A percentile compares a stretch with the other conserved stretches of the same genome.
phyloP scores from a whole-genome alignment of 768 basidiomycete species.

The Lactifluus hygrophoroides region DNA sequence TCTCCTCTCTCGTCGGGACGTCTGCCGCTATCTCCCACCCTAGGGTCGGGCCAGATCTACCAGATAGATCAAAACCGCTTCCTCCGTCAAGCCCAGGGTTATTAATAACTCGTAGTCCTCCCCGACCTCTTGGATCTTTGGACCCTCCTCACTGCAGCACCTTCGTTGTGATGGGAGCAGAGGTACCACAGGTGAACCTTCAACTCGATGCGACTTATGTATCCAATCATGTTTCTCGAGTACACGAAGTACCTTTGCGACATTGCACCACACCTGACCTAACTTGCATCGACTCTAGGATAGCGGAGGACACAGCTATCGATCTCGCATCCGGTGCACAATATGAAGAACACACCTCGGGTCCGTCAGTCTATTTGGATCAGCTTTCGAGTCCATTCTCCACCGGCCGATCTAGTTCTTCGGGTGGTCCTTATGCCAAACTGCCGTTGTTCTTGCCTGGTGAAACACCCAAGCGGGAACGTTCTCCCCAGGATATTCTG shows the following conservation, averaged over 20 bases:
- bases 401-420: neutral
- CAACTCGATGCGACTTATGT: neutral
- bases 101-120: neutral
- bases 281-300: neutral
- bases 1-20: neutral
- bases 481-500: neutral
- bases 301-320: neutral
- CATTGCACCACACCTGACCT: neutral
- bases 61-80: neutral
- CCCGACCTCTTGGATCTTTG: neutral
- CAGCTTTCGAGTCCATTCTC: neutral
- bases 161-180: neutral
- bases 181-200: neutral
- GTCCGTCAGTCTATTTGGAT: neutral
- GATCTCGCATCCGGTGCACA: neutral
- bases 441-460: conserved; percentile 7
- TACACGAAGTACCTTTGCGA: neutral
- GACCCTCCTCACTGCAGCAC: neutral
- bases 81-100: neutral
- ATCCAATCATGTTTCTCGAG: neutral
- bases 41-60: neutral
- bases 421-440: neutral
- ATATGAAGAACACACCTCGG: neutral
- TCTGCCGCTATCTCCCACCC: neutral
- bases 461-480: conserved; percentile 8